phyloP scores from a whole-genome alignment of 768 basidiomycete species.

The Tricholoma furcatifolium region DNA sequence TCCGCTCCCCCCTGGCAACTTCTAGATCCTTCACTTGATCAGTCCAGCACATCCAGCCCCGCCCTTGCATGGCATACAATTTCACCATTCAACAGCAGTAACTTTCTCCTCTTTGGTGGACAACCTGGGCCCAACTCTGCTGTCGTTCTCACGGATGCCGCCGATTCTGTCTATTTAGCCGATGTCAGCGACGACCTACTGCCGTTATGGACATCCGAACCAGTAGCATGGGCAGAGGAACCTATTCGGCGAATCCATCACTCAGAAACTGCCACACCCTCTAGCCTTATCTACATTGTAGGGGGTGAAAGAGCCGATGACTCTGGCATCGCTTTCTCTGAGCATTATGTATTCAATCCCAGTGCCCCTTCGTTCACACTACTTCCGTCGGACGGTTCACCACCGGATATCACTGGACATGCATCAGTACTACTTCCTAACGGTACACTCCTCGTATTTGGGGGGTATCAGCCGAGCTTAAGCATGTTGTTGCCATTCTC shows the following conservation, averaged over 20 bases:
- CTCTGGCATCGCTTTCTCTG: constrained; percentile 59
- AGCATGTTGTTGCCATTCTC: constrained; percentile 52
- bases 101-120: constrained; percentile 74
- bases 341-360: constrained; percentile 65
- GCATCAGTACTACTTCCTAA: constrained; percentile 65
- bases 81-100: constrained; percentile 56
- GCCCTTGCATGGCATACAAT: constrained; percentile 79
- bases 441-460: constrained; percentile 70
- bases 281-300: constrained; percentile 63
- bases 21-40: constrained; percentile 44
- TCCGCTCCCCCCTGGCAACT: constrained; percentile 70
- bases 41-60: constrained; percentile 50
- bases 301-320: constrained; percentile 86
- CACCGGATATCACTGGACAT: constrained; percentile 74
- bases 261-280: constrained; percentile 46
- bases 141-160: constrained; percentile 44
- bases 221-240: constrained; percentile 56
- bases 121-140: constrained; percentile 60
- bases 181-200: constrained; percentile 34
- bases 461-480: constrained; percentile 59
- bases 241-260: constrained; percentile 81
- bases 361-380: constrained; percentile 46
- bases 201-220: constrained; percentile 48
- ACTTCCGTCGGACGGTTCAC: constrained; percentile 55
- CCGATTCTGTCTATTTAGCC: constrained; percentile 67